Evolutionary conservation across 176 grass and related monocot genomes (phyloP), one percentile per base, ranked within the genome.

Genomic region (Poa pratensis): DNA sequence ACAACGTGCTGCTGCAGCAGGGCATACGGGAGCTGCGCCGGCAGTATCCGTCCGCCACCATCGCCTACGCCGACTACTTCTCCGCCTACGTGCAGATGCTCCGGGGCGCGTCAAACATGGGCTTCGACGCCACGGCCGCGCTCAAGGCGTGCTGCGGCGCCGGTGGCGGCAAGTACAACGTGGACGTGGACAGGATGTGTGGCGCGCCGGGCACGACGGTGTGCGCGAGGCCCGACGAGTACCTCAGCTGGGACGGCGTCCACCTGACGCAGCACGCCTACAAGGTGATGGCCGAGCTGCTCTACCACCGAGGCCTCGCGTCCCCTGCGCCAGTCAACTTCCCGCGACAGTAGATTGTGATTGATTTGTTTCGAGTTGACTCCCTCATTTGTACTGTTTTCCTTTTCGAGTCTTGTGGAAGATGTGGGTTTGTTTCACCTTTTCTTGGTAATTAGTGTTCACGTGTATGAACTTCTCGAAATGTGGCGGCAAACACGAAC

Each of bases 191-290:
- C 32, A 7, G 82, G 86, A 91, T 94, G 78, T 94, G 94, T 73
- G 94, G 94, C 40, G 34, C 78, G 40, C 35, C 65, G 0, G 87
- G 89, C 26, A 79, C 89, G 19, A 60, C 43, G 8, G 75, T 88
- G 39, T 97, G 92, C 87, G 69, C 80, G 7, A 87, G 88, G 18
- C 92, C 92, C 0, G 87, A 80, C 9, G 73, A 84, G 46, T 10
- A 74, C 81, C 77, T 94, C 18, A 97, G 88, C 77, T 97, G 92
- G 92, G 94, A 97, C 26, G 94, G 94, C 51, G 86, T 97, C 59
- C 94, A 97, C 89, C 83, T 97, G 6, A 97, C 94, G n/a, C 92
- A 97, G 69, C 88, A 51, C 7, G 88, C 92, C 0, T 92, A 97
- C 61, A 18, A 48, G 3, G 75, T 88, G 67, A 74, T 88, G 81